A percentile compares a stretch with the other conserved stretches of the same genome.
Conservation (phyloP, 768 basidiomycete genomes). For the Termitomyces sp. region DNA sequence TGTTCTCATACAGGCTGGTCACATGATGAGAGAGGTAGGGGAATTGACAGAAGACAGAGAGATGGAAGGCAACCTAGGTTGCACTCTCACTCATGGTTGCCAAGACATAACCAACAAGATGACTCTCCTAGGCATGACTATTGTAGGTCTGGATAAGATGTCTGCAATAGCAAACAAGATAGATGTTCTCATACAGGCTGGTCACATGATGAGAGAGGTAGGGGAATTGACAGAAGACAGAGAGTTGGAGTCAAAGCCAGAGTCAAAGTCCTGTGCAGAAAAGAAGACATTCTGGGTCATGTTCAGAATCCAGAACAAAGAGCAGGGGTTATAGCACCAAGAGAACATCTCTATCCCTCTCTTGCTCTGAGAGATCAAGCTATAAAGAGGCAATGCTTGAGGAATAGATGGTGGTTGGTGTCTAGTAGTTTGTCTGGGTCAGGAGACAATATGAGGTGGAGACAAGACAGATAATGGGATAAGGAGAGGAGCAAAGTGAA, state of each 20-base stretch:
- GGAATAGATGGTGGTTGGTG: conserved; percentile 23
- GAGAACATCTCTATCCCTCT: conserved; percentile 28
- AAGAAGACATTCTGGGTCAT: conserved; percentile 28
- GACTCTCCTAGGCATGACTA: conserved; percentile 7
- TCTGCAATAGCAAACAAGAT: neutral
- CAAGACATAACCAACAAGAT: neutral
- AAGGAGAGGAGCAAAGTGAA: conserved; percentile 42
- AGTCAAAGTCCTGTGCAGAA: conserved; percentile 29
- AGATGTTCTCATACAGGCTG: neutral
- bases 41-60: conserved; percentile 17
- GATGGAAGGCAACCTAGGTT: neutral
- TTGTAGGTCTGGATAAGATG: neutral
- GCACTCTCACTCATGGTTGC: conserved; percentile 4
- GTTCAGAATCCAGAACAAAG: conserved; percentile 26
- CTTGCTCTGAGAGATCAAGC: conserved; percentile 18
- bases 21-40: neutral
- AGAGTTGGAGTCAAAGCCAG: conserved; percentile 19
- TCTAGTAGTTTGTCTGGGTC: conserved; percentile 35
- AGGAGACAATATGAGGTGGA: conserved; percentile 40
- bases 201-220: neutral
- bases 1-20: neutral
- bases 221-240: conserved; percentile 16
- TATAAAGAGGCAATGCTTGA: conserved; percentile 8
- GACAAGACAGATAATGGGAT: conserved; percentile 38
- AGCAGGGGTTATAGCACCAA: conserved; percentile 24